Conservation (phyloP, 106 monocot species). For the Gastrodia elata region DNA sequence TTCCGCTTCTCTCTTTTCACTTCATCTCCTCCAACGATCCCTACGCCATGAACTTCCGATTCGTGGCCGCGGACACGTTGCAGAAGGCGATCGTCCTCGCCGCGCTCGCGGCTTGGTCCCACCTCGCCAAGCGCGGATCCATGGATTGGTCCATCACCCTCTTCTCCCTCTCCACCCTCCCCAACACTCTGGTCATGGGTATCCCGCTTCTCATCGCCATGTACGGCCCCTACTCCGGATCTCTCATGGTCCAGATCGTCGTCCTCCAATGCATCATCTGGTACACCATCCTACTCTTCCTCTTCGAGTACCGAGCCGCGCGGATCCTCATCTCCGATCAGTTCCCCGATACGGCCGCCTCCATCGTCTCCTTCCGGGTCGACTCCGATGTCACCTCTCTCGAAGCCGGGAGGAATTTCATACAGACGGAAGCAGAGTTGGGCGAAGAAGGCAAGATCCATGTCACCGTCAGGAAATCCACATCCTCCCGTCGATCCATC, state of each 20-base stretch:
- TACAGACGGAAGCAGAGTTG: constrained; percentile 49
- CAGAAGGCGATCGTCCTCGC: constrained; percentile 48
- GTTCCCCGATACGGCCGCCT: constrained; percentile 57
- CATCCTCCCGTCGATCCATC: constrained; percentile 36
- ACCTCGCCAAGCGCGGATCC: constrained; percentile 3
- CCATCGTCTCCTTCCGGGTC: constrained; percentile 45
- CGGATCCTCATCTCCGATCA: constrained; percentile 48
- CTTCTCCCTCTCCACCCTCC: constrained; percentile 61
- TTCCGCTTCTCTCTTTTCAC: constrained; percentile 61
- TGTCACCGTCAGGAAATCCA: constrained; percentile 51
- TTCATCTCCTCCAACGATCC: constrained; percentile 63
- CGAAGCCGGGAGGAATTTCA: constrained; percentile 31
- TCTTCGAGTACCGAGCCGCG: constrained; percentile 67
- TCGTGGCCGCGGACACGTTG: constrained; percentile 51
- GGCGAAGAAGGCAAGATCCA: constrained; percentile 55
- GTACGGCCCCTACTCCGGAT: constrained; percentile 51
- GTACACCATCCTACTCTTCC: constrained; percentile 59
- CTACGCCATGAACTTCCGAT: constrained; percentile 60
- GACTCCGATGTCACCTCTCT: constrained; percentile 54
- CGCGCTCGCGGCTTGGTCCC: constrained; percentile 38
- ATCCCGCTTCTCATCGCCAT: constrained; percentile 61
- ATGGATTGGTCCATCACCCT: constrained; percentile 68
- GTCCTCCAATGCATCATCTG: constrained; percentile 70
- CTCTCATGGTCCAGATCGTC: constrained; percentile 65
- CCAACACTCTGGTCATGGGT: constrained; percentile 71